These are phyloP conservation scores for Russula foetens DNA, from an alignment of 768 basidiomycete genomes.

Conservation along the genomic window DNA sequence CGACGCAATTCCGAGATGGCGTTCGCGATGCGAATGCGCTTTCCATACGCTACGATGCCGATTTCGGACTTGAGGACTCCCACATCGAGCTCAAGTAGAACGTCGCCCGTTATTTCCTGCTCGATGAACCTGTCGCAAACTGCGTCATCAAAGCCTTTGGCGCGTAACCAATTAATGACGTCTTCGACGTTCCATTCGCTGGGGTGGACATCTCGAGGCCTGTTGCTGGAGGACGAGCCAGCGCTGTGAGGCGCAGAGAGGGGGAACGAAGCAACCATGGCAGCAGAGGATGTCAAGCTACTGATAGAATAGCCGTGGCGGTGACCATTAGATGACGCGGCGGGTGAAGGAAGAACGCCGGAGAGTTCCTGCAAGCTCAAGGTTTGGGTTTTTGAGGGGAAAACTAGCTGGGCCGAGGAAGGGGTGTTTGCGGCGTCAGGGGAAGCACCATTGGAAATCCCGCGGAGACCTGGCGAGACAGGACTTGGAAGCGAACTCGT, in stretches of 20 bases:
- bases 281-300: conserved; percentile 11
- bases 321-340: conserved; percentile 23
- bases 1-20: conserved; percentile 83
- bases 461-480: conserved; percentile 22
- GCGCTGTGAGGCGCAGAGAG: neutral
- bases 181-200: conserved; percentile 83
- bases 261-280: neutral
- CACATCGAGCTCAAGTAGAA: conserved; percentile 88
- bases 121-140: conserved; percentile 86
- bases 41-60: conserved; percentile 90
- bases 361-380: conserved; percentile 23
- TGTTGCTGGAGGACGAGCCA: conserved; percentile 24
- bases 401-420: conserved; percentile 1
- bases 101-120: conserved; percentile 98
- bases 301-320: conserved; percentile 21
- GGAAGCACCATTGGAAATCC: conserved; percentile 3
- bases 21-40: conserved; percentile 87
- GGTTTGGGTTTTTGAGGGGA: conserved; percentile 12
- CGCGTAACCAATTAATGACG: conserved; percentile 81
- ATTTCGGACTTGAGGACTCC: conserved; percentile 89
- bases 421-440: neutral
- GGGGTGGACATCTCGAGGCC: conserved; percentile 34
- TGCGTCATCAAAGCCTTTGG: conserved; percentile 76
- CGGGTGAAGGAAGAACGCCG: conserved; percentile 27
- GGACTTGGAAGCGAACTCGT: conserved; percentile 20